These are phyloP conservation scores for Syzygium syzygioides DNA, from an alignment of 441 rosid species.

Conservation along the genomic window DNA sequence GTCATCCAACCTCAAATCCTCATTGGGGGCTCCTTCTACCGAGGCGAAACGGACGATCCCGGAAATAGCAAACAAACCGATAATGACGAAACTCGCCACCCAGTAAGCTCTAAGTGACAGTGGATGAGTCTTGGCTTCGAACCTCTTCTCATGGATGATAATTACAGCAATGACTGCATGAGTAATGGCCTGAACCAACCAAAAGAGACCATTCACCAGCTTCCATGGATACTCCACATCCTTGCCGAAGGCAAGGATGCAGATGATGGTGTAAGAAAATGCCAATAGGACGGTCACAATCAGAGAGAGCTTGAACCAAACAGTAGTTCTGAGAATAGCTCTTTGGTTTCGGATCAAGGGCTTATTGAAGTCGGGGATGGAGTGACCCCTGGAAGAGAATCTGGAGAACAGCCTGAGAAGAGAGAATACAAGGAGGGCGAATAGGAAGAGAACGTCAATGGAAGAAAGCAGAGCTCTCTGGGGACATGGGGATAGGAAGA, in stretches of 20 bases:
- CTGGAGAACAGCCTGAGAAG: constrained; percentile 44
- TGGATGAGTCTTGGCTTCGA: constrained; percentile 54
- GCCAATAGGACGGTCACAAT: constrained; percentile 35
- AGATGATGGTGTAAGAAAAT: constrained; percentile 31
- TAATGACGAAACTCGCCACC: constrained; percentile 37
- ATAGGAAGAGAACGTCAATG: constrained; percentile 48
- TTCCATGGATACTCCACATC: constrained; percentile 31
- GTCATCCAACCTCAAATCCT: constrained; percentile 43
- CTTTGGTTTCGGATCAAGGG: constrained; percentile 45
- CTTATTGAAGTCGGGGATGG: constrained; percentile 33
- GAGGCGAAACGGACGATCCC: constrained; percentile 44
- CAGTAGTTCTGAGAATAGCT: constrained; percentile 20
- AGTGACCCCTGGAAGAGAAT: constrained; percentile 16
- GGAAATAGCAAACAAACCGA: constrained; percentile 42
- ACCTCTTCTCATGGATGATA: constrained; percentile 64
- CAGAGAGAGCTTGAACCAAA: constrained; percentile 50
- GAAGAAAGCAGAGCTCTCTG: constrained; percentile 58
- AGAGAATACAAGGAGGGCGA: constrained; percentile 41
- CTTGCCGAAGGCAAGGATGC: constrained; percentile 43
- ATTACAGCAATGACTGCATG: constrained; percentile 50
- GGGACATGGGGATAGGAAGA: constrained; percentile 72
- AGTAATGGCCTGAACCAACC: constrained; percentile 70
- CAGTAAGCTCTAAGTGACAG: constrained; percentile 62
- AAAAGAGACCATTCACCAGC: constrained; percentile 38
- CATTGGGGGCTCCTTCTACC: constrained; percentile 11